Evolutionary conservation across 345 rosid genomes (phyloP), one percentile per base, ranked within the genome.

Genomic region (Citrus sp.): DNA sequence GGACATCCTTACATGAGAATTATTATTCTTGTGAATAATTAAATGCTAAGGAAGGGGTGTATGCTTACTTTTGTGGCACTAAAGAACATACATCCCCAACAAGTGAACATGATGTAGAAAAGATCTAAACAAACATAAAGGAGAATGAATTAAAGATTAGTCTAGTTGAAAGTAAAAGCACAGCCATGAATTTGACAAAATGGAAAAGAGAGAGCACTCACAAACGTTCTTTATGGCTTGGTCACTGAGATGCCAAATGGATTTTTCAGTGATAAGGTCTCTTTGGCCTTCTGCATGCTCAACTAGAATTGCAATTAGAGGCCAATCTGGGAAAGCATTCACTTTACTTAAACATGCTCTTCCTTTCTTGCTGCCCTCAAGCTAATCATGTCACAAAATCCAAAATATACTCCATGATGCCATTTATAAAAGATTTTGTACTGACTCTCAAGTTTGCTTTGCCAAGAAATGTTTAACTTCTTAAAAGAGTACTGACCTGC

Each of bases 71-170:
- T 92, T 81, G 90, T 91, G 25, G 96, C 83, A 56, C 97, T 90
- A 67, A 95, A 93, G 89, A 88, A 88, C 74, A 93, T 58, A 71
- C 98, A 95, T 74, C 99, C 98, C 97, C 97, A 95, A 68, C 92
- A 89, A 76, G 93, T 92, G 91, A 91, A 95, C 94, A 95, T 89
- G 82, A 90, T 84, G 88, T 95, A 92, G 83, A 92, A 91, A 80
- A 87, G 74, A 90, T 95, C 99, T 95, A 79, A 78, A 14, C 25
- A 16, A 78, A 14, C 25, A 10, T 70, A 51, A 24, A 71, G 37
- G 9, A 49, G 25, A 59, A 68, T 30, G 40, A 58, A 51, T 40
- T 32, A 77, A 51, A 63, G 69, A 37, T 76, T 13, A 19, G 27
- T 12, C n/a, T 7, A 76, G 34, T 27, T 14, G 22, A 65, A 61